phyloP scores from a whole-genome alignment of 2,329 filamentous ascomycete species.

The Anthostomella pinea region DNA sequence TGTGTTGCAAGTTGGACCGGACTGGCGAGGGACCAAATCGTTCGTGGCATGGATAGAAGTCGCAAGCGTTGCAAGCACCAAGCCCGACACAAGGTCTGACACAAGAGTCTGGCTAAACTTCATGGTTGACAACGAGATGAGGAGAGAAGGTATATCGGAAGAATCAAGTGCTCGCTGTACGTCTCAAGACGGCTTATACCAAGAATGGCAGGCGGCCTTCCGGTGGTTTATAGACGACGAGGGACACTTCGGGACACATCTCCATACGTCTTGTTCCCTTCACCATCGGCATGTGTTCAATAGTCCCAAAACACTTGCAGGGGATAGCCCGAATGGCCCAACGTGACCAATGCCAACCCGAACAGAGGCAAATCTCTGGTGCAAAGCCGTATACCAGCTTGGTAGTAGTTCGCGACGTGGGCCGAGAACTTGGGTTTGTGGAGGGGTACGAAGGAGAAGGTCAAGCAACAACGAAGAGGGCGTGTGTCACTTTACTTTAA shows the following conservation, averaged over 20 bases:
- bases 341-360: no score
- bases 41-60: background rate
- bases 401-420: no score
- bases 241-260: no score
- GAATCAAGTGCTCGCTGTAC: background rate
- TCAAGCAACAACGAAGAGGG: no score
- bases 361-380: no score
- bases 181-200: no score
- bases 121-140: background rate
- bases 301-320: background rate
- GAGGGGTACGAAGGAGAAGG: no score
- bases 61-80: background rate
- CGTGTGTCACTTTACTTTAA: no score
- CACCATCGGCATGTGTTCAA: background rate
- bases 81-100: background rate
- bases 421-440: no score
- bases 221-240: background rate
- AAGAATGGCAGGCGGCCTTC: no score
- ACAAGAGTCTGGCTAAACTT: background rate
- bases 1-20: constrained; percentile 1
- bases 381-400: no score
- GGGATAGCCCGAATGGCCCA: background rate
- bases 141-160: background rate
- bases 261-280: background rate
- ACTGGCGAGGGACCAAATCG: background rate